phyloP scores from a whole-genome alignment of 768 basidiomycete genomes.

The Lyophyllum shimeji region DNA sequence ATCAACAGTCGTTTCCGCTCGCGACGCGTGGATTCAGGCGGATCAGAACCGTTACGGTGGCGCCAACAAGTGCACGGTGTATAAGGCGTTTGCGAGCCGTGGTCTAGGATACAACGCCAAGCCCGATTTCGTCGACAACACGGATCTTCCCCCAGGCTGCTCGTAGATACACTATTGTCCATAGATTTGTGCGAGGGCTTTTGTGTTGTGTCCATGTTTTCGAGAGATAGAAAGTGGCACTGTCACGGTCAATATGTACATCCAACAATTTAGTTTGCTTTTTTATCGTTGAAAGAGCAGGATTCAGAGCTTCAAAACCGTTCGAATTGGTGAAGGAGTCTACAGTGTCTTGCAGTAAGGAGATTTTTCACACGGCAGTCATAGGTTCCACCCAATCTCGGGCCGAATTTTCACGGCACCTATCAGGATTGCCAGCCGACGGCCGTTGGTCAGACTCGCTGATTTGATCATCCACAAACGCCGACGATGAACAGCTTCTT shows the following conservation, averaged over 20 bases:
- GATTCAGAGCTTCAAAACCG: too few relatives aligned
- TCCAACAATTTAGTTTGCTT: too few relatives aligned
- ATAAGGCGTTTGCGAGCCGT: conserved; percentile 46
- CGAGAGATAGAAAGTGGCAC: too few relatives aligned
- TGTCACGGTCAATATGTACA: too few relatives aligned
- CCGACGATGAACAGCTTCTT: neutral
- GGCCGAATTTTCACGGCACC: neutral
- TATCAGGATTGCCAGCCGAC: neutral
- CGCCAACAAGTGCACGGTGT: conserved; percentile 43
- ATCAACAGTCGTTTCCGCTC: conserved; percentile 38
- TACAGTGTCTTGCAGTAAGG: too few relatives aligned
- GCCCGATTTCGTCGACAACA: conserved; percentile 24
- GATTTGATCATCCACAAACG: neutral
- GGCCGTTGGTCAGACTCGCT: neutral
- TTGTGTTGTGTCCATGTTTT: too few relatives aligned
- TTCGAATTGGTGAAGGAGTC: neutral
- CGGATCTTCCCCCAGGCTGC: conserved; percentile 27
- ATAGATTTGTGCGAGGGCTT: too few relatives aligned
- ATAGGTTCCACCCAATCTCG: neutral
- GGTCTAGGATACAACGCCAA: conserved; percentile 42
- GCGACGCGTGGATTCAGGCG: conserved; percentile 53
- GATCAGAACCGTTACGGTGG: conserved; percentile 47
- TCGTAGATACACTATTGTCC: neutral
- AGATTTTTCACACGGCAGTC: neutral
- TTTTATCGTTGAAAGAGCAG: too few relatives aligned